Evolutionary conservation across 441 rosid species (phyloP), one percentile per base, ranked within the genome.

Genomic region (Erodium trifolium): DNA sequence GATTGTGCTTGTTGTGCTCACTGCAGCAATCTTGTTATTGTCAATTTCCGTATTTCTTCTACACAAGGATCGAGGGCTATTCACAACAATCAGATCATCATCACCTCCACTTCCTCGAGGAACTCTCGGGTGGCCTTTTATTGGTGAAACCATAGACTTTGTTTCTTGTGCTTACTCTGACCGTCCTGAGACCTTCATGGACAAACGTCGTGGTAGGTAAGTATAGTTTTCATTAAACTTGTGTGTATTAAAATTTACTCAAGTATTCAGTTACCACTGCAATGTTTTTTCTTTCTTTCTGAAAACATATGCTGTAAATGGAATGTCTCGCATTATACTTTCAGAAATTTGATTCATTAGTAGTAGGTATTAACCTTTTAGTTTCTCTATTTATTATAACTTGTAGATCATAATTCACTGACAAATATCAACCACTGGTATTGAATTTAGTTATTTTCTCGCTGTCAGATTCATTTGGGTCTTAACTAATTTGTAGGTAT

Each of bases 111-210:
- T 83, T 76, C 97, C 97, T 65, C 77, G 75, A 1, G 99, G 99
- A 65, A 77, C 79, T 69, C 83, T 86, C 35, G 97, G 99, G 37
- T 88, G 96, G 97, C 99, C 98, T 27, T 66, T 94, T 63, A 2
- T 92, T 57, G 97, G 99, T 2, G 99, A 94, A 80, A 87, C 98
- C 71, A 82, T 94, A 17, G 96, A 94, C 70, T 92, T 92, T 85
- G 27, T 94, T 62, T 76, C 92, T 41, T 84, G 81, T 77, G 98
- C 97, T 69, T 90, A 83, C 82, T 83, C 96, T 0, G 92, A 92
- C 82, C 86, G 81, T 60, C 99, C 99, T 0, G 98, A 94, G 77
- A 79, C 80, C 74, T 94, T 94, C 89, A 81, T 94, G 87, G 86
- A 92, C 71, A 84, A 86, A 71, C 98, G 98, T 45, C 88, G 93